Evolutionary conservation across 148 eudicot species (phyloP), one percentile per base, ranked within the genome.

Genomic region (Chenopodium suecicum): DNA sequence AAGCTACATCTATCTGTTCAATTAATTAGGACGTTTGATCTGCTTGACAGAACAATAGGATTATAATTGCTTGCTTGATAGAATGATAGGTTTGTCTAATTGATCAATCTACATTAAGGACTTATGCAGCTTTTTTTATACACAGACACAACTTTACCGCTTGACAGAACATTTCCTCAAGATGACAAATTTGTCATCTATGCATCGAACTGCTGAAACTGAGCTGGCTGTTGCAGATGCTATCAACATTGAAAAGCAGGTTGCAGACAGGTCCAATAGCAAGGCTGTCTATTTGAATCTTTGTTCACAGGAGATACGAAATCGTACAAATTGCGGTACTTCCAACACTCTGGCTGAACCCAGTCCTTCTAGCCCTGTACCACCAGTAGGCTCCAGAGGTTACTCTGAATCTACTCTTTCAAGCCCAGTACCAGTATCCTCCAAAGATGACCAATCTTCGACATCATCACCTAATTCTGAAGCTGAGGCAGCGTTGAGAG

Each of bases 191-290:
- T 70, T 92, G 70, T 82, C 97, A 78, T 83, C 88, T 71, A 90
- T 89, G 44, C 82, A 78, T 82, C 87, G 89, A 89, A 86, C 92
- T 84, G 99, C 92, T 78, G 93, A 89, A 86, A 94, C 92, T 25
- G 99, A 96, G 85, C 87, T 96, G 84, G 98, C 99, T 27, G 90
- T 94, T 86, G 98, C 95, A 6, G 99, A 95, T 87, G 99, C 99
- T 17, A 85, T 92, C 80, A 95, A 95, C 84, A 92, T 95, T 34
- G 99, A 95, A 84, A 94, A 89, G 84, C 92, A 85, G 87, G 85
- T 91, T 73, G 97, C 94, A 31, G 90, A 92, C 77, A 95, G 84
- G 82, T 90, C 99, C 80, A 91, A 85, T 70, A 94, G 98, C 94
- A 95, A 94, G 89, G 86, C 85, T 79, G 97, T 95, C 70, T 95